phyloP scores from a whole-genome alignment of 2,329 filamentous ascomycete genomes.

The Incumbomyces delicatus region DNA sequence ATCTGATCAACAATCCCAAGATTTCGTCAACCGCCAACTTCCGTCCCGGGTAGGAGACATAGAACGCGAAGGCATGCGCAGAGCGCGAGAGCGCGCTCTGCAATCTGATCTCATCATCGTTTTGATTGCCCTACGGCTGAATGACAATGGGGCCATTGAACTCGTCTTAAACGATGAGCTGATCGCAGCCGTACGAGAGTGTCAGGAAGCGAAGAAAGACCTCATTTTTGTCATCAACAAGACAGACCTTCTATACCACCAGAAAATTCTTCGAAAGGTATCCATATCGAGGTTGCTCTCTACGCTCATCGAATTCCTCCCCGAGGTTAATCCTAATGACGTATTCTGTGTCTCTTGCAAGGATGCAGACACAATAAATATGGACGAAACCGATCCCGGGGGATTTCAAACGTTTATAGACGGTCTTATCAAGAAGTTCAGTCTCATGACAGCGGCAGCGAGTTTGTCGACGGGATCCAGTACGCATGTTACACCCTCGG shows the following conservation, averaged over 20 bases:
- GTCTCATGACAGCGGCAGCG: constrained; percentile 52
- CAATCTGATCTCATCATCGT: constrained; percentile 80
- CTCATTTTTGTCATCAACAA: constrained; percentile 56
- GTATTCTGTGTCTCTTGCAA: constrained; percentile 65
- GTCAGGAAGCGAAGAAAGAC: constrained; percentile 40
- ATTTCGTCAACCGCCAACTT: constrained; percentile 9
- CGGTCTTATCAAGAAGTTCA: constrained; percentile 59
- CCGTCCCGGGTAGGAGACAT: constrained; percentile 55
- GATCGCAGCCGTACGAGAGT: constrained; percentile 41
- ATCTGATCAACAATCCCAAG: neutral
- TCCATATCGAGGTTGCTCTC: constrained; percentile 16
- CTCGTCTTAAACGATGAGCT: constrained; percentile 47
- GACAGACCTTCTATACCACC: constrained; percentile 38
- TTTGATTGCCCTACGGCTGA: constrained; percentile 61
- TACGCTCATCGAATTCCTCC: constrained; percentile 36
- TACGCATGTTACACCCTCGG: constrained; percentile 19
- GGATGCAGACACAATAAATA: constrained; percentile 35
- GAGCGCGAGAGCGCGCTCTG: constrained; percentile 69
- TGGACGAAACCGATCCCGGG: constrained; percentile 35
- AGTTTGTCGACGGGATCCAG: constrained; percentile 17
- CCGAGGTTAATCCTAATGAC: constrained; percentile 33
- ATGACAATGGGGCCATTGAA: constrained; percentile 22
- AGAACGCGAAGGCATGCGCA: constrained; percentile 80
- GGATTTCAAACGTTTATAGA: constrained; percentile 60
- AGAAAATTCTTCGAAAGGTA: constrained; percentile 6